Conservation (phyloP, 352 stramenopile species). For the Phytophthora sp. region DNA sequence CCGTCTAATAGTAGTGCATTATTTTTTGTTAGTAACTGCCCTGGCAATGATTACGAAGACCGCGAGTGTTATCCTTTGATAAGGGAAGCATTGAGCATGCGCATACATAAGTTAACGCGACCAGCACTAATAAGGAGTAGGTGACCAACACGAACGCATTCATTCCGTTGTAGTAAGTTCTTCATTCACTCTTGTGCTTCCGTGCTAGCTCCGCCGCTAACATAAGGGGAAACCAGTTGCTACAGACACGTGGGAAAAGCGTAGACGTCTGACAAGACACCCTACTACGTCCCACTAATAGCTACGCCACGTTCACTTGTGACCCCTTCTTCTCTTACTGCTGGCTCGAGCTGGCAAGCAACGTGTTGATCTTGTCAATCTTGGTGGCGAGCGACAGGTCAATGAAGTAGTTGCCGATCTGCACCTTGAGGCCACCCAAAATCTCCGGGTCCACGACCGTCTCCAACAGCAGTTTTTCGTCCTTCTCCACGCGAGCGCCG, state of each 20-base stretch:
- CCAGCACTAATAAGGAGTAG: constrained; percentile 11
- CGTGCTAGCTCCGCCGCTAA: constrained; percentile 16
- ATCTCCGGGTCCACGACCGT: constrained; percentile 94
- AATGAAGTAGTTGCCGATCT: constrained; percentile 98
- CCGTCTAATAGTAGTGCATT: constrained; percentile 7
- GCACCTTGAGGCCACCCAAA: constrained; percentile 96
- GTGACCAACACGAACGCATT: constrained; percentile 30
- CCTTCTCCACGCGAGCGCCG: constrained; percentile 83
- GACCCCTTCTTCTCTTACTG: constrained; percentile 32
- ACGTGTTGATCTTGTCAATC: constrained; percentile 95
- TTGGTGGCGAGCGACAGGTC: constrained; percentile 95
- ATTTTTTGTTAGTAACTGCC: neutral
- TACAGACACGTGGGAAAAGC: constrained; percentile 16
- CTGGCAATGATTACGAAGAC: neutral
- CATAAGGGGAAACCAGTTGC: constrained; percentile 12
- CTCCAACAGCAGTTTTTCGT: constrained; percentile 92
- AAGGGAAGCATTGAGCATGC: no score
- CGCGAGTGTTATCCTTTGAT: no score
- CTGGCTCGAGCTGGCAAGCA: constrained; percentile 75
- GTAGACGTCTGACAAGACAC: neutral
- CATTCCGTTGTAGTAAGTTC: constrained; percentile 37
- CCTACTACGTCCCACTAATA: constrained; percentile 11
- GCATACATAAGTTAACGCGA: neutral
- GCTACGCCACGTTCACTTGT: constrained; percentile 30
- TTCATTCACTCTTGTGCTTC: constrained; percentile 35